These are phyloP conservation scores for Syzygium syzygioides DNA, from an alignment of 441 rosid species.

Conservation along the genomic window DNA sequence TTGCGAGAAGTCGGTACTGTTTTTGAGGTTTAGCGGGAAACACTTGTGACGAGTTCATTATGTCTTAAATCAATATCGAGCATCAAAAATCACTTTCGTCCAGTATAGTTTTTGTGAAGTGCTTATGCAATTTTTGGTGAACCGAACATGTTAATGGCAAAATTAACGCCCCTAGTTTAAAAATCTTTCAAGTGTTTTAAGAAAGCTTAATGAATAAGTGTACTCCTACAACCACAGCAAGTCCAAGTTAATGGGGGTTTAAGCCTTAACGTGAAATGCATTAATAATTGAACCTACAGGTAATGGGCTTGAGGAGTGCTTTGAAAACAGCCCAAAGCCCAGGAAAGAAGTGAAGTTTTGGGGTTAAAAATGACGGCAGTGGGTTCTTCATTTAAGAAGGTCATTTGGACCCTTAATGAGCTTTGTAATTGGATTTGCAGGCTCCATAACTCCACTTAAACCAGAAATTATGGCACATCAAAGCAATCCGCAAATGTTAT, in stretches of 20 bases:
- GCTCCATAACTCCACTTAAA: not conserved
- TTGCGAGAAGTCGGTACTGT: no score
- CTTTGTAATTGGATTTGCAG: not conserved
- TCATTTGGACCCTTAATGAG: not conserved
- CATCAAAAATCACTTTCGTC: not conserved
- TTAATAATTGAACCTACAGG: not conserved
- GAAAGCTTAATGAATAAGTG: no score
- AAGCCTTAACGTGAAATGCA: not conserved
- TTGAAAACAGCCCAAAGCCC: not conserved
- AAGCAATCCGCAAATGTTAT: not conserved
- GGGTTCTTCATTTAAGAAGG: not conserved
- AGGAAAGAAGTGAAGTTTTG: not conserved
- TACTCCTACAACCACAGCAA: not conserved
- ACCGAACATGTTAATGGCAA: not conserved
- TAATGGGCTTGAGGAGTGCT: not conserved
- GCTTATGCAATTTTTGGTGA: not conserved
- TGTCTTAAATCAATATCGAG: not conserved
- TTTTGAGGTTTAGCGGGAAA: no score
- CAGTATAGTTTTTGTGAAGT: not conserved
- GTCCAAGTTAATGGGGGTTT: not conserved
- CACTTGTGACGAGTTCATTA: not conserved
- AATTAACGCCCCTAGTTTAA: not conserved
- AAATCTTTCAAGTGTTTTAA: no score
- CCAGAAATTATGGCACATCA: not conserved
- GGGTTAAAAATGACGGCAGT: not conserved